phyloP scores from a whole-genome alignment of 495 filamentous ascomycete genomes.

The Hypoxylon lenormandii region DNA sequence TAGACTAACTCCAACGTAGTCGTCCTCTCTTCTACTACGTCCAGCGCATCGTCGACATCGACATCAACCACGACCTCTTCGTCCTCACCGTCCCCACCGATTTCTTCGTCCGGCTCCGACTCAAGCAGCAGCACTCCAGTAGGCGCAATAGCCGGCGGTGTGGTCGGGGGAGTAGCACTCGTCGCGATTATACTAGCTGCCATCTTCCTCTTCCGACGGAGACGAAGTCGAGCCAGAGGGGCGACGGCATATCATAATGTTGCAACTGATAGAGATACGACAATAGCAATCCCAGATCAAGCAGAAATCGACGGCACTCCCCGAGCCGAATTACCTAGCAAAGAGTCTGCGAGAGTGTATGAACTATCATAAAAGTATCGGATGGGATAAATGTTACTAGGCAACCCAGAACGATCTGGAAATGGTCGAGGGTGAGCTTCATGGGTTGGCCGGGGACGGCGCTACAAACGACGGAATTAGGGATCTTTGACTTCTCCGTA shows the following conservation, averaged over 20 bases:
- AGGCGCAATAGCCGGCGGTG: slow-evolving; percentile 31
- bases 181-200: slow-evolving; percentile 16
- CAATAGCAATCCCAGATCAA: not conserved
- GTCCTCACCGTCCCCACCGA: not conserved
- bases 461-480: not conserved
- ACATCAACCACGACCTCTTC: slow-evolving; percentile 1
- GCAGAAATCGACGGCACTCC: slow-evolving; percentile 17
- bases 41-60: not conserved
- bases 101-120: not conserved
- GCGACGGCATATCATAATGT: not conserved
- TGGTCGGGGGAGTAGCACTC: slow-evolving; percentile 23
- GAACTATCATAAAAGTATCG: slow-evolving; percentile 6
- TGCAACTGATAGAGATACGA: slow-evolving; percentile 14
- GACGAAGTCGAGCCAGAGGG: not conserved
- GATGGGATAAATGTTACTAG: not conserved
- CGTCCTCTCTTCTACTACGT: slow-evolving; percentile 9
- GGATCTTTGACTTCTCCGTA: no score
- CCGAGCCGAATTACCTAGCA: slow-evolving; percentile 5
- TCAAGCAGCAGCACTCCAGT: not conserved
- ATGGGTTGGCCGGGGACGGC: not conserved
- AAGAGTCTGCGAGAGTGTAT: slow-evolving; percentile 5
- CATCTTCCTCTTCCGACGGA: slow-evolving; percentile 26
- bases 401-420: not conserved
- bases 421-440: not conserved
- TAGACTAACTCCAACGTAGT: not conserved